phyloP scores from a whole-genome alignment of 306 rosid genomes.

The Citrullus colocynthis region DNA sequence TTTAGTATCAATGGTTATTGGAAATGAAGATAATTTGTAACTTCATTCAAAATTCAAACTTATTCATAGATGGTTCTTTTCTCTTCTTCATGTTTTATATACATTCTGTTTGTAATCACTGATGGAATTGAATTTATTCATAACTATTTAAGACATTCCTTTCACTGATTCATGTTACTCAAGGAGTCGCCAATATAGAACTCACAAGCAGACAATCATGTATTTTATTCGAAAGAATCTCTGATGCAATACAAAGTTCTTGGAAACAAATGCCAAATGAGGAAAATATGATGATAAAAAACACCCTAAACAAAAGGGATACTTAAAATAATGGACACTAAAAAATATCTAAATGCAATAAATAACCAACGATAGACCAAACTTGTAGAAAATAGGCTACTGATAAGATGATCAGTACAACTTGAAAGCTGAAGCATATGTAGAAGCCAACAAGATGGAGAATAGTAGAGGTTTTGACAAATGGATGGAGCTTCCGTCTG shows the following conservation, averaged over 20 bases:
- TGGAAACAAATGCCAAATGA: background rate
- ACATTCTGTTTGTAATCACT: background rate
- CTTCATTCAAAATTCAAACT: background rate
- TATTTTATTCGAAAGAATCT: slow-evolving; percentile 9
- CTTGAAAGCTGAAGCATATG: slow-evolving; percentile 25
- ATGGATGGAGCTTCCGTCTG: slow-evolving; percentile 39
- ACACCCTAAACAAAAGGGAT: background rate
- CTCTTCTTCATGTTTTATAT: background rate
- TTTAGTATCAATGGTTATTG: background rate
- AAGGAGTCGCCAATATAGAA: background rate
- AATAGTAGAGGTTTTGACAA: slow-evolving; percentile 31
- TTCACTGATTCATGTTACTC: background rate
- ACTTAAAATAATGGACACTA: background rate
- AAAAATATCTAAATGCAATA: background rate
- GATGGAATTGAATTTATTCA: background rate
- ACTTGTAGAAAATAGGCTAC: background rate
- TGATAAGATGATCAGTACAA: slow-evolving; percentile 18
- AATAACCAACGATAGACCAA: background rate
- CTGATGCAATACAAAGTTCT: background rate
- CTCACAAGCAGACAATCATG: background rate
- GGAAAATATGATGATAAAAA: background rate
- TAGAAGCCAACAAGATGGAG: slow-evolving; percentile 31
- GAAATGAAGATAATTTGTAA: background rate
- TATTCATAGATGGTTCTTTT: background rate
- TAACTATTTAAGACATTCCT: background rate